Evolutionary conservation across 148 eudicot genomes (phyloP).

Genomic region (Chenopodium formosanum): DNA sequence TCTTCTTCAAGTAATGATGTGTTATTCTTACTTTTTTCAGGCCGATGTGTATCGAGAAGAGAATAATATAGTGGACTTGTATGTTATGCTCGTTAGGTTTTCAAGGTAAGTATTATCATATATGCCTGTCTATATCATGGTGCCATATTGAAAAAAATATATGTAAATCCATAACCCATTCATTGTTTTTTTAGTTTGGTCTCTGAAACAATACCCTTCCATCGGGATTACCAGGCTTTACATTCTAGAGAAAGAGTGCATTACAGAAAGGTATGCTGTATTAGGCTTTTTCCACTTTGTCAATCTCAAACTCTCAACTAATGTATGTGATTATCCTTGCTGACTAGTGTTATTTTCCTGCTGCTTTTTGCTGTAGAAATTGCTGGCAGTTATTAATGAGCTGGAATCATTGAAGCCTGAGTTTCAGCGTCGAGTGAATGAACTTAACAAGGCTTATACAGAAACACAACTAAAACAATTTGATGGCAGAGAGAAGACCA

Average conservation of each 20-base stretch:
- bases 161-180: constrained; percentile 20
- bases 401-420: constrained; percentile 82
- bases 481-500: constrained; percentile 34
- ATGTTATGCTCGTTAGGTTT: constrained; percentile 82
- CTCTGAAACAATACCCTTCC: constrained; percentile 85
- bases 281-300: background rate
- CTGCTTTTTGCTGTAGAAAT: constrained; percentile 46
- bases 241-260: constrained; percentile 51
- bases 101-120: constrained; percentile 60
- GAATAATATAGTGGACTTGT: constrained; percentile 71
- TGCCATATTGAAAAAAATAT: constrained; percentile 10
- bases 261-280: constrained; percentile 56
- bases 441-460: constrained; percentile 42
- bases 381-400: constrained; percentile 65
- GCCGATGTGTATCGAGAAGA: constrained; percentile 72
- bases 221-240: constrained; percentile 78
- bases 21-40: constrained; percentile 36
- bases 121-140: constrained; percentile 19
- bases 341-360: constrained; percentile 15
- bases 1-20: background rate
- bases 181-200: constrained; percentile 63
- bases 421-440: constrained; percentile 53
- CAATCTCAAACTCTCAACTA: constrained; percentile 12
- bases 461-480: constrained; percentile 37
- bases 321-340: background rate